Conservation (phyloP, 2,329 filamentous ascomycete species). For the Phaeophleospora eucalypticola region DNA sequence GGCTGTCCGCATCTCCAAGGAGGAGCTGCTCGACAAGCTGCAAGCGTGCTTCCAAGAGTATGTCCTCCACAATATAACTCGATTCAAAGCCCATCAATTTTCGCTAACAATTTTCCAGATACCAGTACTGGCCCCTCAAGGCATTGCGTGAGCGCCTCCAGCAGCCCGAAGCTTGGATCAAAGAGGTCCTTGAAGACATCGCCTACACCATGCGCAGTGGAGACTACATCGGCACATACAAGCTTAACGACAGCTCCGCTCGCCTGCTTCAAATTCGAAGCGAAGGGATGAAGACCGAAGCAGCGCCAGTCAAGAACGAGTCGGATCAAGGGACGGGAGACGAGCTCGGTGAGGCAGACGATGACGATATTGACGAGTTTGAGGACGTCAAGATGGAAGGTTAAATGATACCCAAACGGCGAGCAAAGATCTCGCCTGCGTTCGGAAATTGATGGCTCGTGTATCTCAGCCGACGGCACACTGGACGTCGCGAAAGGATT, state of each 20-base stretch:
- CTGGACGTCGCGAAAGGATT: not conserved
- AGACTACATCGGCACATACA: constrained; percentile 80
- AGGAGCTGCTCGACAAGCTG: constrained; percentile 81
- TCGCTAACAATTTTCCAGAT: too few species aligned
- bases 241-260: constrained; percentile 67
- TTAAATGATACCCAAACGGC: not conserved
- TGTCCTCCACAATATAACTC: too few species aligned
- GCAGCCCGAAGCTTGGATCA: constrained; percentile 91
- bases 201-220: constrained; percentile 79
- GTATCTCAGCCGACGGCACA: too few species aligned
- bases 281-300: constrained; percentile 48
- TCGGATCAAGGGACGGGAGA: constrained; percentile 35
- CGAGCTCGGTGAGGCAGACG: constrained; percentile 48
- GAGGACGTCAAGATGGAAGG: constrained; percentile 18
- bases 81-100: too few species aligned
- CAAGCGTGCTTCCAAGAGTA: constrained; percentile 79
- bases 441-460: too few species aligned
- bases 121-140: constrained; percentile 92
- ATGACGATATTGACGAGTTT: constrained; percentile 53
- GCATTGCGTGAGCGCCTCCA: constrained; percentile 70
- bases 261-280: constrained; percentile 49
- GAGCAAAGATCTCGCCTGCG: not conserved
- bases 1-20: constrained; percentile 81
- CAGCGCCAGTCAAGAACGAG: constrained; percentile 35
- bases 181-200: constrained; percentile 76